Percentiles rank a stretch among this genome's conserved stretches.
These are phyloP conservation scores for Stromatinia cepivora DNA, from an alignment of 2,329 filamentous ascomycete genomes.

Conservation along the genomic window DNA sequence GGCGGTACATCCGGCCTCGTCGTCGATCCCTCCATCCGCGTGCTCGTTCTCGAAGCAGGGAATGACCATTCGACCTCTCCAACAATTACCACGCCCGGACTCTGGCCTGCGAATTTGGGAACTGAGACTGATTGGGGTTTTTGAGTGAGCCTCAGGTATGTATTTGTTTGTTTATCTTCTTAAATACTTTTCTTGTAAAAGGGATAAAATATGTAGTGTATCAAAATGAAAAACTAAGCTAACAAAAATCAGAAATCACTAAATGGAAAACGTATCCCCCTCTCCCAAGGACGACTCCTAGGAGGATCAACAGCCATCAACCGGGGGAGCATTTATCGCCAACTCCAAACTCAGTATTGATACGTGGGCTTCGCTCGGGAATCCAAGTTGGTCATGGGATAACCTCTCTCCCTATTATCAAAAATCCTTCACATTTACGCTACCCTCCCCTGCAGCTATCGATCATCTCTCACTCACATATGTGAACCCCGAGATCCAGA, in stretches of 20 bases:
- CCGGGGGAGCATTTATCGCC: conserved; percentile 35
- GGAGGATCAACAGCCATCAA: conserved; percentile 44
- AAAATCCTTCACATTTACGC: conserved; percentile 39
- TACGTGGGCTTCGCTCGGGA: conserved; percentile 45
- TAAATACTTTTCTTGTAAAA: neutral
- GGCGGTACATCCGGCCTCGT: conserved; percentile 25
- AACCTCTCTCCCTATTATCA: conserved; percentile 45
- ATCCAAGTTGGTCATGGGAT: conserved; percentile 43
- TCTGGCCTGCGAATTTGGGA: neutral
- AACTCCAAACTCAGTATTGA: conserved; percentile 41
- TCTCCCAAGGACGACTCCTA: conserved; percentile 39
- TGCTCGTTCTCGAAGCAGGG: conserved; percentile 47
- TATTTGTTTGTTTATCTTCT: too few relatives aligned
- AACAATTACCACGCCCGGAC: conserved; percentile 39
- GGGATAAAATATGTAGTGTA: neutral
- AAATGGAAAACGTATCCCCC: neutral
- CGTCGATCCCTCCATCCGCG: conserved; percentile 41
- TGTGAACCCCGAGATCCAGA: neutral
- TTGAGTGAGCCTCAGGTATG: conserved; percentile 5
- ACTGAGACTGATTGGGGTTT: conserved; percentile 23
- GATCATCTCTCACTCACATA: conserved; percentile 12
- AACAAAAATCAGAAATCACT: neutral
- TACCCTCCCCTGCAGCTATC: neutral
- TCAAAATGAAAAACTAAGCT: neutral
- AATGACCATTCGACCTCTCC: conserved; percentile 42